A percentile compares a stretch with the other conserved stretches of the same genome.
Conservation (phyloP, 176 grass and related monocot genomes). For the Oryza officinalis region DNA sequence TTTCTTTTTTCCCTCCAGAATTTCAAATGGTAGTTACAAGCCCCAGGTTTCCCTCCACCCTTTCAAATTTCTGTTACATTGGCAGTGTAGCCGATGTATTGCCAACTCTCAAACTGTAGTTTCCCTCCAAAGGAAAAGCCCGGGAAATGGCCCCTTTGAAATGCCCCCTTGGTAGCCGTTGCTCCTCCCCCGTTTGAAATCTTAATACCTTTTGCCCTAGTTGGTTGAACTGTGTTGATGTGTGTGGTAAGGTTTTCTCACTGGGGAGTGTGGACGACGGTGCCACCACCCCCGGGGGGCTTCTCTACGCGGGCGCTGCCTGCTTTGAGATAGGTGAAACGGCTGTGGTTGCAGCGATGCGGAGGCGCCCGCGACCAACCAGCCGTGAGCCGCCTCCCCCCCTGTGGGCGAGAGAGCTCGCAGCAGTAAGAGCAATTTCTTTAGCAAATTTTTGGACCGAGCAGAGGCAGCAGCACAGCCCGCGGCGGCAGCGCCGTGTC, state of each 20-base stretch:
- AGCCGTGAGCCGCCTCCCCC: too few relatives aligned
- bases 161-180: constrained; percentile 51
- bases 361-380: too few relatives aligned
- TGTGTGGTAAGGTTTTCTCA: background rate
- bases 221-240: background rate
- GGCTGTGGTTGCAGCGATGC: constrained; percentile 50
- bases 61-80: constrained; percentile 56
- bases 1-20: constrained; percentile 48
- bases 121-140: constrained; percentile 57
- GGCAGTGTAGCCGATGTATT: background rate
- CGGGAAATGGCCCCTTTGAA: constrained; percentile 44
- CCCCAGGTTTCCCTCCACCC: constrained; percentile 34
- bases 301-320: background rate
- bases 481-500: background rate
- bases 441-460: background rate
- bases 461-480: background rate
- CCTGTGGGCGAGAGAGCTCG: background rate
- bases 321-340: constrained; percentile 77
- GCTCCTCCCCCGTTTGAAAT: constrained; percentile 25
- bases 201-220: background rate
- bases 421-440: background rate
- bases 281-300: background rate
- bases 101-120: constrained; percentile 21
- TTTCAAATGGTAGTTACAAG: constrained; percentile 49
- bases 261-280: background rate